Base-by-base conservation (phyloP, 768 basidiomycete species). In the Tremella fuciformis region DNA sequence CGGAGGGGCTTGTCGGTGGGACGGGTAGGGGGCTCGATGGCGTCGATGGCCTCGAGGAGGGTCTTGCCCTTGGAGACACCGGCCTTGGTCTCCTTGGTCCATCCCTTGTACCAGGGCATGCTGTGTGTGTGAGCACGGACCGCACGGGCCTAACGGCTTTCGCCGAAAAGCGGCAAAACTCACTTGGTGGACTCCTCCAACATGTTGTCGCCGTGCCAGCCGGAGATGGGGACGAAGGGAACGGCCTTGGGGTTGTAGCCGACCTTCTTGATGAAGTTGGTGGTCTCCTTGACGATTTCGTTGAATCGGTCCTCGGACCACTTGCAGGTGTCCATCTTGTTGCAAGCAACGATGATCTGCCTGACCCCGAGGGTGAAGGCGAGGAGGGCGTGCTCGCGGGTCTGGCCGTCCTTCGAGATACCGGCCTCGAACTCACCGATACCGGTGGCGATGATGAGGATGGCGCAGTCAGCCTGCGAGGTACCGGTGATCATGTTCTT, bases 401-500 rank as follows among this genome's bases (percentile, higher is more conserved):
- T 98, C 84, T 99, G 96, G 71, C 96, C 96, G 77, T 98, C 96
- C 86, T 99, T 98, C 82, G 94, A 98, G 85, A 99, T 98, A 89
- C 96, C 96, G 78, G 94, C 94, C 81, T 99, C 96, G 82, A 99
- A 98, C 82, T 99, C 96, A 86, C 96, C 96, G 80, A 89, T 92
- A 83, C 96, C 96, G 80, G 84, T 88, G 66, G 94, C 96, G 71
- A 99, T 99, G 84, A 99, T 98, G 80, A 99, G 91, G 80, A 99
- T 86, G 76, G 93, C 96, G 77, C 94, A 98, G 80, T 99, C 94
- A 78, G 94, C 93, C 86, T 99, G 96, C 75, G 96, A 99, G 74
- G 96, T 99, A 85, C 96, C 96, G 64, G 96, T 99, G 80, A 99
- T 99, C 93, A 93, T 96, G 90, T 96, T 99, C 84, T 99, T 99